These are phyloP conservation scores for Isatis lusitanica DNA, from an alignment of 441 rosid species.

Conservation along the genomic window DNA sequence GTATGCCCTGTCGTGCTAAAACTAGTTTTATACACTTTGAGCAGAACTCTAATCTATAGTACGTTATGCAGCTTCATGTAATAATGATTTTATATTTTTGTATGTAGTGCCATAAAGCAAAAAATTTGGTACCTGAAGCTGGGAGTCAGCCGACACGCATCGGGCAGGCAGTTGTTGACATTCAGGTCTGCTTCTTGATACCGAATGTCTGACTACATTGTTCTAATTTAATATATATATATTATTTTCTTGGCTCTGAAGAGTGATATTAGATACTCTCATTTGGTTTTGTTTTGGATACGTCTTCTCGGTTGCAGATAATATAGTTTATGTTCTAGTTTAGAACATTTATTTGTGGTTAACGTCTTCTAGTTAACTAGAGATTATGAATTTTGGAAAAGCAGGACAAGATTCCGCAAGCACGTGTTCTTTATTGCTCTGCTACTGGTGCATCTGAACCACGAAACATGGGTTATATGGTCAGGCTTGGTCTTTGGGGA, in stretches of 20 bases:
- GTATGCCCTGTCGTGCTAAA: slow-evolving; percentile 2
- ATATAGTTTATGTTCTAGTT: slow-evolving; percentile 11
- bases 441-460: slow-evolving; percentile 99
- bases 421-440: slow-evolving; percentile 97
- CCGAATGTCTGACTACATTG: slow-evolving; percentile 12
- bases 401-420: slow-evolving; percentile 96
- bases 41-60: slow-evolving; percentile 6
- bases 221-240: neutral
- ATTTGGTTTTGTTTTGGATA: slow-evolving; percentile 14
- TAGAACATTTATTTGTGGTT: slow-evolving; percentile 21
- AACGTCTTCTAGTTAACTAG: slow-evolving; percentile 33
- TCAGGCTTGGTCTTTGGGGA: slow-evolving; percentile 99
- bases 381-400: slow-evolving; percentile 35
- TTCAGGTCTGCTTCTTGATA: slow-evolving; percentile 66
- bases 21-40: slow-evolving; percentile 2
- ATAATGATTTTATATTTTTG: slow-evolving; percentile 45
- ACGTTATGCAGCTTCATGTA: slow-evolving; percentile 35
- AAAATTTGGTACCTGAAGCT: slow-evolving; percentile 98
- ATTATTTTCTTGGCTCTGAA: neutral
- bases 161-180: slow-evolving; percentile 95
- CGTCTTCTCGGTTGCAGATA: slow-evolving; percentile 16
- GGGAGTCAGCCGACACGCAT: slow-evolving; percentile 99
- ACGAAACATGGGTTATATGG: slow-evolving; percentile 99
- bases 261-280: slow-evolving; percentile 2
- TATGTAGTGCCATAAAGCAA: slow-evolving; percentile 95